Base-by-base conservation (phyloP, 352 stramenopile genomes). In the Phytophthora chlamydospora region DNA sequence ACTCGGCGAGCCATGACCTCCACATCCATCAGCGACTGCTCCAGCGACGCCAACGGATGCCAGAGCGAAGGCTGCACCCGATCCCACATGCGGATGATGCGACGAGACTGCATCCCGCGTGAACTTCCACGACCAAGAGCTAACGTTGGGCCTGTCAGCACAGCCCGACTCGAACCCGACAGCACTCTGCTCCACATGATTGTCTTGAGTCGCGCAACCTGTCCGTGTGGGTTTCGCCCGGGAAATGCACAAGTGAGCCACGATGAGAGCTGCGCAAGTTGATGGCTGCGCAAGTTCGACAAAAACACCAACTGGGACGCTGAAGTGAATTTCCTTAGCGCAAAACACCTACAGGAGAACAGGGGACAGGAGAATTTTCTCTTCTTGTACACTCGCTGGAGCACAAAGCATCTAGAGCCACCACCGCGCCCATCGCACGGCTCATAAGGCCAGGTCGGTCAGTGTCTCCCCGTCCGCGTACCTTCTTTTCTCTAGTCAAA, bases 11-110 rank as follows among this genome's bases (percentile, higher is more conserved):
- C 52, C 54, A 78, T 68, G 16, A 62, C 35, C 17, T 89, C 79
- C 24, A 83, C 51, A 10, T 89, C 76, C 79, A 87, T 81, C 33
- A 91, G 68, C 14, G 83, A 91, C 52, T 89, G 80, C 68, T 91
- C 83, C 34, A 90, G 38, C 24, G 73, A 82, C 12, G 78, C 65
- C 60, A 82, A 61, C 0, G 76, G 69, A 52, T 84, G 59, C 78
- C 78, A 88, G 6, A 74, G 59, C 8, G 70, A 76, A 6, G 78
- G 72, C 53, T 67, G 67, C 32, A 88, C 78, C 9, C 61, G 55
- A 53, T 88, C 76, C 76, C 76, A 88, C 46, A 73, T 53, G n/a
- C 51, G 62, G 33, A 70, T 46, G 6, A 43, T 58, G 7, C 57
- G 59, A 1, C 66, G 65, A 62, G 68, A 68, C 19, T 67, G 64